Base-by-base conservation (phyloP, 2,329 filamentous ascomycete species). In the Penicillium decumbens region DNA sequence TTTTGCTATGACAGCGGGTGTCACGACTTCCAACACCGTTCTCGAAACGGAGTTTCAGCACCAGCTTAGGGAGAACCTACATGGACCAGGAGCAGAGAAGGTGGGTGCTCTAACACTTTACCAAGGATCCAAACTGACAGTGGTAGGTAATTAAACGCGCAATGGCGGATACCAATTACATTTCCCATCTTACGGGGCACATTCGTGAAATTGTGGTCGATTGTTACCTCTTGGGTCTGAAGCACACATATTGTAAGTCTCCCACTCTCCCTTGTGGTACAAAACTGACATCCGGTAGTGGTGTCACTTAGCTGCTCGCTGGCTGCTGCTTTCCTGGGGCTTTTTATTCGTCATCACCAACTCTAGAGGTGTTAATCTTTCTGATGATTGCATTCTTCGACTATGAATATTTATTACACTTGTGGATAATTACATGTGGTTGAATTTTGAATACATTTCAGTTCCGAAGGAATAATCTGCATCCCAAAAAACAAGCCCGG, bases 101-200 rank as follows among this genome's bases (percentile, higher is more conserved):
- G 58, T 58, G 29, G 10, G 42, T 43, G 1, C 3, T 13, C 25
- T 3, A 10, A n/a, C 15, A 25, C 6, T 6, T 9, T 2, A 9
- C 10, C 15, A 20, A 9, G 13, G 3, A 27, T 18, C 5, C 1
- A 10, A 41, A 8, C 32, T 53, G 20, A 54, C 9, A 18, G 59
- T 57, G 4, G n/a, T 47, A 74, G 71, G 69, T 76, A n/a, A 73
- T 75, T 46, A 56, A 59, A 40, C 65, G 67, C 15, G 71, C 72
- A 1, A 64, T 71, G 25, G 68, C 67, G 0, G 68, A 73, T 43
- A 70, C 73, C 7, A 61, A 65, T 1, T 76, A 73, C 48, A 68
- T 76, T n/a, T 60, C 63, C 1, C 57, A 61, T 2, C 49, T 68
- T 1, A 54, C 41, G 1, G 65, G 65, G 0, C 47, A 41, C 9